These are phyloP conservation scores for Theobroma grandiflorum DNA, from an alignment of 441 rosid species.

Conservation along the genomic window DNA sequence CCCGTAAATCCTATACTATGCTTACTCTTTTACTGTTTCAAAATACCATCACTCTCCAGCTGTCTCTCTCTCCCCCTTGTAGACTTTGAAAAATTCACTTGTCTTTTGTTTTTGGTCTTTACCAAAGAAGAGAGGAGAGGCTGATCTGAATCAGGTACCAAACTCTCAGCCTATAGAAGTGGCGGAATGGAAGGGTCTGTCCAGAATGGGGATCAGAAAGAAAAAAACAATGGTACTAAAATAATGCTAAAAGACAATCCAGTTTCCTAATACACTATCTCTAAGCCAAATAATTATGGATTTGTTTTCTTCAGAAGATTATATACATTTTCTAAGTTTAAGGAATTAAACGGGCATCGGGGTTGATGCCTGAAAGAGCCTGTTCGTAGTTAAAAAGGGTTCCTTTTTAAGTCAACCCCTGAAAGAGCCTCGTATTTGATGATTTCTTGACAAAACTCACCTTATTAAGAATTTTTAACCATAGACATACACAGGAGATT, in stretches of 20 bases:
- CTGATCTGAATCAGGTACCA: not conserved
- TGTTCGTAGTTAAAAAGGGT: too few relatives aligned
- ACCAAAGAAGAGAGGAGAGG: not conserved
- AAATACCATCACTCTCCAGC: not conserved
- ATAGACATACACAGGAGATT: not conserved
- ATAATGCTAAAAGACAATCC: conserved; percentile 8
- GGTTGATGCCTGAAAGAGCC: conserved; percentile 34
- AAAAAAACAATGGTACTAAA: not conserved
- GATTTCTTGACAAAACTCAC: conserved; percentile 4
- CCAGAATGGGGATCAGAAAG: conserved; percentile 17
- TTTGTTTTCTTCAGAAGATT: conserved; percentile 7
- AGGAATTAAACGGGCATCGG: conserved; percentile 36
- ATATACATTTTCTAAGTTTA: not conserved
- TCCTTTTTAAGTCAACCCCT: conserved; percentile 44
- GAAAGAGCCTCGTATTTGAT: conserved; percentile 23
- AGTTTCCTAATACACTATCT: not conserved
- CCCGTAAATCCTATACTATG: conserved; percentile 30
- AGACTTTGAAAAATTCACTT: conserved; percentile 12
- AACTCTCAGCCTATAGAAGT: conserved; percentile 10
- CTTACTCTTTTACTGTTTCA: conserved; percentile 19
- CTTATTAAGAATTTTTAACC: not conserved
- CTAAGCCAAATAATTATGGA: not conserved
- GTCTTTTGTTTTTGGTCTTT: conserved; percentile 9
- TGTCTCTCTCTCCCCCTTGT: not conserved
- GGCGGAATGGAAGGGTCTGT: conserved; percentile 8